A percentile compares a stretch with the other conserved stretches of the same genome.
Conservation (phyloP, 176 grass and related monocot genomes). For the Cocos nucifera region DNA sequence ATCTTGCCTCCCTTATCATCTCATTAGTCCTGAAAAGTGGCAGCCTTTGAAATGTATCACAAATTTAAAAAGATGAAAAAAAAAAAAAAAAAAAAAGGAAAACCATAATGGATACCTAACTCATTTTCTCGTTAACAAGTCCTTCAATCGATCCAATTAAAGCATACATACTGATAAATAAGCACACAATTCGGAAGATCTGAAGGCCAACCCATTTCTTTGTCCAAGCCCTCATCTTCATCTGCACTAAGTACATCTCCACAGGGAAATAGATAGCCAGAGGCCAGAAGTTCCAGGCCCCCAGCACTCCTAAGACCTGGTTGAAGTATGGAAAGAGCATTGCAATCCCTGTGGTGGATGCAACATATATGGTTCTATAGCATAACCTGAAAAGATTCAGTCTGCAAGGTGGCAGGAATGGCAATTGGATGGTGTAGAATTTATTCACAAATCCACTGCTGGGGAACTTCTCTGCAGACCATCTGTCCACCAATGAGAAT, state of each 20-base stretch:
- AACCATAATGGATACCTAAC: conserved; percentile 6
- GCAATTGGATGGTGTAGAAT: conserved; percentile 34
- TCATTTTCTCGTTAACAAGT: conserved; percentile 41
- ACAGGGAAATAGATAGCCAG: conserved; percentile 79
- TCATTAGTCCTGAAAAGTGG: too few species aligned
- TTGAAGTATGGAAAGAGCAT: conserved; percentile 76
- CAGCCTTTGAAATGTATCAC: not conserved
- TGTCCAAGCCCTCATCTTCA: conserved; percentile 40
- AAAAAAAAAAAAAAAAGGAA: too few species aligned
- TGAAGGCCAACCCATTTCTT: conserved; percentile 42
- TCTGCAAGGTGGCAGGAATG: conserved; percentile 30
- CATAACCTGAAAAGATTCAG: conserved; percentile 50
- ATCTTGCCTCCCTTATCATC: too few species aligned
- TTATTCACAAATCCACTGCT: conserved; percentile 53
- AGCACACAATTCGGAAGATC: conserved; percentile 47
- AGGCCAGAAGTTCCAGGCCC: conserved; percentile 68
- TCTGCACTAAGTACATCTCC: conserved; percentile 82
- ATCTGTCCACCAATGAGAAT: conserved; percentile 49
- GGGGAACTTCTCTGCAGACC: conserved; percentile 32
- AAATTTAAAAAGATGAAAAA: not conserved
- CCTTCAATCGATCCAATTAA: conserved; percentile 65
- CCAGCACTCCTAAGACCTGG: conserved; percentile 57
- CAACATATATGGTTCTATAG: conserved; percentile 62
- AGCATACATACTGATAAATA: conserved; percentile 54
- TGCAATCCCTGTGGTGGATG: conserved; percentile 43